A percentile compares a stretch with the other conserved stretches of the same genome.
Conservation (phyloP, 163 green algal species). For the Picocystis sp. region DNA sequence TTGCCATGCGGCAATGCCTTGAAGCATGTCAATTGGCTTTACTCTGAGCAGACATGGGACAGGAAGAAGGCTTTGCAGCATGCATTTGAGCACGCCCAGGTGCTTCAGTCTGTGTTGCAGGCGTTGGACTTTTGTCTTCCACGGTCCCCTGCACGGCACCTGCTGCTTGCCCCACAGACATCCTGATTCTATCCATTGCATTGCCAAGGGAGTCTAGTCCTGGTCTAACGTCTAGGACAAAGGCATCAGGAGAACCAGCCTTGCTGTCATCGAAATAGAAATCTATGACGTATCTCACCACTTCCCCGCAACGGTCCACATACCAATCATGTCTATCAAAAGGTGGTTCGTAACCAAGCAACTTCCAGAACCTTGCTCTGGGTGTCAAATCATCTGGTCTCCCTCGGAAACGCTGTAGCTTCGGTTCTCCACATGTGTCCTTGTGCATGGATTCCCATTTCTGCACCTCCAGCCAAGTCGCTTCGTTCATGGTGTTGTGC, state of each 20-base stretch:
- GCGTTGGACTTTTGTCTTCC: too few relatives aligned
- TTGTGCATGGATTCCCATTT: constrained; percentile 66
- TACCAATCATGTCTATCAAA: constrained; percentile 96
- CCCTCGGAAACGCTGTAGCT: constrained; percentile 69
- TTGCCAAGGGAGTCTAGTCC: constrained; percentile 56
- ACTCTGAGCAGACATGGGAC: too few relatives aligned
- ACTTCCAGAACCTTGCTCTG: constrained; percentile 42
- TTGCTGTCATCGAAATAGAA: constrained; percentile 94
- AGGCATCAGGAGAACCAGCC: constrained; percentile 64
- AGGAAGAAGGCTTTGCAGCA: too few relatives aligned
- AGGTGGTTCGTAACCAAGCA: constrained; percentile 46
- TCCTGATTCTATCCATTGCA: constrained; percentile 67
- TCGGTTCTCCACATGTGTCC: constrained; percentile 42
- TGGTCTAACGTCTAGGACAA: constrained; percentile 63
- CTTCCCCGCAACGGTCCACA: constrained; percentile 66
- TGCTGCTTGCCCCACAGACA: constrained; percentile 34
- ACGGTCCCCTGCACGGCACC: too few relatives aligned
- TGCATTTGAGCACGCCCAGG: too few relatives aligned
- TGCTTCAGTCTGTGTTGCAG: too few relatives aligned
- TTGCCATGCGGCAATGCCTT: too few relatives aligned
- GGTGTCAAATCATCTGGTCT: constrained; percentile 74
- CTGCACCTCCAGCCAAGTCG: constrained; percentile 59
- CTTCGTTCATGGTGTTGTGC: constrained; percentile 90
- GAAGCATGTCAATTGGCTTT: too few relatives aligned
- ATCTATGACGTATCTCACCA: constrained; percentile 95